phyloP scores from a whole-genome alignment of 495 filamentous ascomycete species.

The Penicillium longicatenatum region DNA sequence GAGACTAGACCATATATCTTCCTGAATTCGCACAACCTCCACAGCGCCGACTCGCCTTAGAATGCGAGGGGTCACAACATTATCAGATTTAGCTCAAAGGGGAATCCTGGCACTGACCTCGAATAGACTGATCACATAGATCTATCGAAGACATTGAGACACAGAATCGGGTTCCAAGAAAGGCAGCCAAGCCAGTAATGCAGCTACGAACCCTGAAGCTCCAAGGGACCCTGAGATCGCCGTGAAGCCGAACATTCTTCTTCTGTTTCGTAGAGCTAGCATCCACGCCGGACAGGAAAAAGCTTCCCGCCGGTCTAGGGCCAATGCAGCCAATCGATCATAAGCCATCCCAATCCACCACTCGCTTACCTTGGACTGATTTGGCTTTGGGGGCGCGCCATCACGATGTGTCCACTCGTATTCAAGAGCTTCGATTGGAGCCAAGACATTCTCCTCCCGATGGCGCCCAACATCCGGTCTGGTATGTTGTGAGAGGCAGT shows the following conservation, averaged over 20 bases:
- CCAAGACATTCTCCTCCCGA: neutral
- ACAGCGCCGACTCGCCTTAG: no score
- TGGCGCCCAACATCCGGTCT: constrained; percentile 5
- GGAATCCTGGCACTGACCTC: no score
- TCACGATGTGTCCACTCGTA: constrained; percentile 24
- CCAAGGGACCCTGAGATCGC: neutral
- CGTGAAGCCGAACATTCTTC: neutral
- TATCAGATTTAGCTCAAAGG: no score
- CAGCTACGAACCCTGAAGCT: neutral
- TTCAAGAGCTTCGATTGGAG: constrained; percentile 13
- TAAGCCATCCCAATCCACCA: constrained; percentile 16
- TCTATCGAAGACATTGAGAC: neutral
- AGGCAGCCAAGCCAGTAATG: neutral
- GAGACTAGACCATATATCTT: no score
- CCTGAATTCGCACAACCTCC: no score
- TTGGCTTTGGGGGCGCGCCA: constrained; percentile 15
- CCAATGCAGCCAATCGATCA: neutral
- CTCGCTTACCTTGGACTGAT: constrained; percentile 31
- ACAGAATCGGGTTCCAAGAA: no score
- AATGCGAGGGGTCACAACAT: no score
- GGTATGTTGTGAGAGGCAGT: neutral
- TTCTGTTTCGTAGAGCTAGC: neutral
- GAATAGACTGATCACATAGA: neutral
- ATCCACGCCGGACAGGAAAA: neutral
- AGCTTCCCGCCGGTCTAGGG: neutral